Percentiles rank a stretch among this genome's conserved stretches.
Conservation (phyloP, 2,329 filamentous ascomycete genomes). For the Leptographium radiaticola region DNA sequence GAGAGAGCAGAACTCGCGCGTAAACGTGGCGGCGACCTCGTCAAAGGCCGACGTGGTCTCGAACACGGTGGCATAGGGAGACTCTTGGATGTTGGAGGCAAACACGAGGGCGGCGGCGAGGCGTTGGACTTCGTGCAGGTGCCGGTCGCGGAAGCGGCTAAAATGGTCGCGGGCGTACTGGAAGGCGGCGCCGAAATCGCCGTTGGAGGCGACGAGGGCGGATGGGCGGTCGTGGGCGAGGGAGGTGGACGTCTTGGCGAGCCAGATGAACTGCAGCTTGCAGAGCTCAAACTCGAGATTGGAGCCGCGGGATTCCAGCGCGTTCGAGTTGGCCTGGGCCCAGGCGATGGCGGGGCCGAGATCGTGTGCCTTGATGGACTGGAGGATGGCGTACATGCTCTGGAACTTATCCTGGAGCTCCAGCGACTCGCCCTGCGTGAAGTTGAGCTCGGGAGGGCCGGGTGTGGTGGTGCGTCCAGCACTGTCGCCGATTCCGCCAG, state of each 20-base stretch:
- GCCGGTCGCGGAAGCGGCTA: slow-evolving; percentile 57
- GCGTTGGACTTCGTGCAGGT: slow-evolving; percentile 67
- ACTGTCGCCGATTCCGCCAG: slow-evolving; percentile 19
- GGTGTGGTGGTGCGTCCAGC: slow-evolving; percentile 15
- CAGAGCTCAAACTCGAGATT: slow-evolving; percentile 93
- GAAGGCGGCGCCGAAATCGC: slow-evolving; percentile 37
- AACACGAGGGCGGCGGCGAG: slow-evolving; percentile 74
- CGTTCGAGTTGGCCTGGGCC: slow-evolving; percentile 57
- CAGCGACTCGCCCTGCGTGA: slow-evolving; percentile 44
- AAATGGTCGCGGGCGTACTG: slow-evolving; percentile 68
- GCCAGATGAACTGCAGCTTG: slow-evolving; percentile 78
- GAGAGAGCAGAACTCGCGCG: slow-evolving; percentile 84
- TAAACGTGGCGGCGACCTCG: slow-evolving; percentile 78
- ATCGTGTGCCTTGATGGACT: slow-evolving; percentile 61
- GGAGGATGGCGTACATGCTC: slow-evolving; percentile 82
- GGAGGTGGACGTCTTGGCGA: slow-evolving; percentile 52
- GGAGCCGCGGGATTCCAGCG: slow-evolving; percentile 70
- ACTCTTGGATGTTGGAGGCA: slow-evolving; percentile 56
- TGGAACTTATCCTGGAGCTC: slow-evolving; percentile 70
- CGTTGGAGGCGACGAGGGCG: neutral
- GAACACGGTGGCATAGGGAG: slow-evolving; percentile 72
- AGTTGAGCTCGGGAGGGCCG: slow-evolving; percentile 8
- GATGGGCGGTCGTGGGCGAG: slow-evolving; percentile 24
- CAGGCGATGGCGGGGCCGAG: slow-evolving; percentile 76
- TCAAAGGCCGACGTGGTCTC: slow-evolving; percentile 55